Conservation (phyloP, 805 yeast genomes). For the Myxozyma neglecta region DNA sequence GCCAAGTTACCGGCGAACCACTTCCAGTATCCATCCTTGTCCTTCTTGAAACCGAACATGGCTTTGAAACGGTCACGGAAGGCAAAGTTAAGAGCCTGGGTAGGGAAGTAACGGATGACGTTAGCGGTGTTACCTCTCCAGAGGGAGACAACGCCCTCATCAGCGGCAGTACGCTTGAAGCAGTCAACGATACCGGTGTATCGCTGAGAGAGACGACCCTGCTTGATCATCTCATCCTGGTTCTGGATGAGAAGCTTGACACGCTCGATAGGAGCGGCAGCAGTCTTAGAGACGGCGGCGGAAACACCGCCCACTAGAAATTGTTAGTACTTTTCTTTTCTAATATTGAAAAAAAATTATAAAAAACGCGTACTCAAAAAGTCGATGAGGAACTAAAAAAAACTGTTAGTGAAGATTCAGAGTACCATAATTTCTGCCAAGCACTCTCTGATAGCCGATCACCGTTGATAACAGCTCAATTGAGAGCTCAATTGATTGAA, state of each 20-base stretch:
- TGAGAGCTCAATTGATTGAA: too few species aligned
- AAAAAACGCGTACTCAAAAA: conserved; percentile 36
- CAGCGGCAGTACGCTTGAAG: conserved; percentile 90
- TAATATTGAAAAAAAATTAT: too few species aligned
- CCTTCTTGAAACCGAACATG: conserved; percentile 96
- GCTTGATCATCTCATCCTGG: conserved; percentile 97
- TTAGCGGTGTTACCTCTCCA: conserved; percentile 99
- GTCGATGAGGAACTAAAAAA: conserved; percentile 37
- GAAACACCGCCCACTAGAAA: conserved; percentile 94
- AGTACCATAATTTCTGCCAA: too few species aligned
- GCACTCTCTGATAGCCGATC: too few species aligned
- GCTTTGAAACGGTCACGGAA: conserved; percentile 97
- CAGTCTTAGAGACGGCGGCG: conserved; percentile 98
- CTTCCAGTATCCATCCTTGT: conserved; percentile 75
- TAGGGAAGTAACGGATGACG: conserved; percentile 98
- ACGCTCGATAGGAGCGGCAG: conserved; percentile 97
- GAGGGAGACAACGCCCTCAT: conserved; percentile 90
- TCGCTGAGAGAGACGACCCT: conserved; percentile 84
- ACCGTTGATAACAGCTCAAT: too few species aligned
- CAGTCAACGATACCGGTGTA: conserved; percentile 92
- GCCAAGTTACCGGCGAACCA: conserved; percentile 99
- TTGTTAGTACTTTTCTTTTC: background rate
- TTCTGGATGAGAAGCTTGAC: conserved; percentile 94
- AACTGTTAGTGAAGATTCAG: background rate
- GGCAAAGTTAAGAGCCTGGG: conserved; percentile 97